Base-by-base conservation (phyloP, 306 rosid genomes). In the Fagus crenata region DNA sequence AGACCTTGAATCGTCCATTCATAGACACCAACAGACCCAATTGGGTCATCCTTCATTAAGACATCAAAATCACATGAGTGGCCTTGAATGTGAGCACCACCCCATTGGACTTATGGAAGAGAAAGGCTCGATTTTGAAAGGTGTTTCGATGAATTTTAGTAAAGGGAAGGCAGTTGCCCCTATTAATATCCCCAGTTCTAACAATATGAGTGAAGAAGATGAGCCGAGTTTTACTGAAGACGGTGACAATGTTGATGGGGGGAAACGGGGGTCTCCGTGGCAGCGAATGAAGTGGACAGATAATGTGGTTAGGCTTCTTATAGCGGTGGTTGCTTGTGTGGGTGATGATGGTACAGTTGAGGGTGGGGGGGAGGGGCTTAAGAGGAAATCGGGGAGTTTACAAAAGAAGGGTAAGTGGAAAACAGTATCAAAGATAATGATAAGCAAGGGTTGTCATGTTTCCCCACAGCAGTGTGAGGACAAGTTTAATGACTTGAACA, bases 371-470 rank as follows among this genome's bases (percentile, higher is more conserved):
- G 96, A 84, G 75, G 90, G 97, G 49, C 87, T 31, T 37, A 90
- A 89, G 85, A 94, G 96, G 79, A 92, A 89, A 81, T 77, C 87
- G 6, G 91, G 85, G 54, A 75, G 80, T 77, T 84, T 92, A 58
- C 98, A 92, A 55, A 92, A 90, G 88, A 94, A 92, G 91, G 98
- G 98, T n/a, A 94, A 94, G 84, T 94, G 98, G 98, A 94, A 92
- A 78, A 90, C 91, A 6, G 91, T 94, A 71, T 94, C 98, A 1
- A 92, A 88, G 87, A 77, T 94, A 78, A 92, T 94, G 97, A 88
- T 88, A 14, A 78, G 85, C 51, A 90, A 92, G 80, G 93, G 97
- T 72, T 89, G 95, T 54, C 95, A 89, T 12, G 97, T 90, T 17
- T 92, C 98, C 0, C 97, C 98, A 0, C 98, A 94, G 83, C 98